A percentile compares a stretch with the other conserved stretches of the same genome.
Conservation (phyloP, 768 basidiomycete species). For the Naganishia friedmannii region DNA sequence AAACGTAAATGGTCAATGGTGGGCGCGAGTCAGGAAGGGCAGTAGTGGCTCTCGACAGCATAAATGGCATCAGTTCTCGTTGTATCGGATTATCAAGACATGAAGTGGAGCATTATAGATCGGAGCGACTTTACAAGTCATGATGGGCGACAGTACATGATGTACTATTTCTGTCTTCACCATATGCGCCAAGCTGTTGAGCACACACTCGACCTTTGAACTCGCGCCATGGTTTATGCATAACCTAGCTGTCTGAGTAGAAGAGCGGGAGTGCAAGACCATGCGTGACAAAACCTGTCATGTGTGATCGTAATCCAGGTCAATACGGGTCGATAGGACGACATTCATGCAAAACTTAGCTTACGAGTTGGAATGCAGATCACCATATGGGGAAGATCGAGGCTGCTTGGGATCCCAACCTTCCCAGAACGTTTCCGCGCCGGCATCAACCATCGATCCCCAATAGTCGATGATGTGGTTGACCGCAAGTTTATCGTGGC, state of each 20-base stretch:
- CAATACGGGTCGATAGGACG: not conserved
- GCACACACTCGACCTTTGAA: too few species aligned
- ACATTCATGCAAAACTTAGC: not conserved
- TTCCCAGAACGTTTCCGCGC: slow-evolving; percentile 41
- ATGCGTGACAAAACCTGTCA: slow-evolving; percentile 39
- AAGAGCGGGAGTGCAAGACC: slow-evolving; percentile 37
- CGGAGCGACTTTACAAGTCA: too few species aligned
- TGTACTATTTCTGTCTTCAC: too few species aligned
- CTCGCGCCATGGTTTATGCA: slow-evolving; percentile 1
- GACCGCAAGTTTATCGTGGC: slow-evolving; percentile 33
- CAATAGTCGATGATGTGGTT: slow-evolving; percentile 40
- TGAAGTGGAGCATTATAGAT: too few species aligned
- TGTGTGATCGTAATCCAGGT: not conserved
- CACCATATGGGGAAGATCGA: slow-evolving; percentile 36
- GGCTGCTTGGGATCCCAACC: slow-evolving; percentile 37
- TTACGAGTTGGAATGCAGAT: slow-evolving; percentile 39
- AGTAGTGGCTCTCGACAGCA: not conserved
- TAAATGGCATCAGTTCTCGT: too few species aligned
- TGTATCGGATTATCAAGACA: too few species aligned
- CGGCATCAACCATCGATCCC: slow-evolving; percentile 41
- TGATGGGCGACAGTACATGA: too few species aligned
- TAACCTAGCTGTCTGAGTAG: slow-evolving; percentile 35
- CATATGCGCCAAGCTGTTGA: too few species aligned
- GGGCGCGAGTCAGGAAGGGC: not conserved
- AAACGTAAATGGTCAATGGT: too few species aligned